Base-by-base conservation (phyloP, 371 early-diverging fungal genomes). In the Nematocida minor region DNA sequence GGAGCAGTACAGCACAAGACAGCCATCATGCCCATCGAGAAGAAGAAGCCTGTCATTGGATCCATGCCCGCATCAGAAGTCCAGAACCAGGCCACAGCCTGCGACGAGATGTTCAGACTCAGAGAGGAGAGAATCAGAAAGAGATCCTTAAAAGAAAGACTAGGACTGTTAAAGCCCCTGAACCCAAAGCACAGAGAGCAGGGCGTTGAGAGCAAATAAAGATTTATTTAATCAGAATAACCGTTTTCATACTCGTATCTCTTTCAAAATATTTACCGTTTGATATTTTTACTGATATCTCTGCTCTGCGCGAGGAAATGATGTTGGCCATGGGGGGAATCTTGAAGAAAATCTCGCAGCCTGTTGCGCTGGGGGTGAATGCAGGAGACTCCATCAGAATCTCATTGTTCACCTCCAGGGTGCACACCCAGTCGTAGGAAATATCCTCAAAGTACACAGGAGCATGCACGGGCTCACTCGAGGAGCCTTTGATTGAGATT, bases 11-110 rank as follows among this genome's bases (percentile, higher is more conserved):
- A 81, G 57, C 67, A 71, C 69, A 79, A 32, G 49, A 70, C 80
- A 38, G 57, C 38, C n/a, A 83, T 86, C 47, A 80, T 86, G 81
- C 84, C 83, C 27, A 7, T 81, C 2, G 44, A 40, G 11, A 80
- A 79, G 53, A 67, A 48, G 4, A 47, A 25, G 18, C 69, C 70
- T 7, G 51, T 46, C 18, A 80, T 84, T 22, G 53, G 60, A 41
- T 40, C 66, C 41, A 81, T 85, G 55, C 62, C 55, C 4, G 67
- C 49, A 18, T 57, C 55, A 6, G 84, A 83, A 47, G 67, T 85
- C 9, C 44, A 68, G 44, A 9, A 42, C 16, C 27, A 71, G 29
- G 38, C 49, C 18, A 16, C 38, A 4, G 69, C 55, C 16, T 67
- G 47, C 62, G 42, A 54, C 4, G 25, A 53, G 38, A 74, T 74